These are phyloP conservation scores for Breynia disticha DNA, from an alignment of 441 rosid species.

Conservation along the genomic window DNA sequence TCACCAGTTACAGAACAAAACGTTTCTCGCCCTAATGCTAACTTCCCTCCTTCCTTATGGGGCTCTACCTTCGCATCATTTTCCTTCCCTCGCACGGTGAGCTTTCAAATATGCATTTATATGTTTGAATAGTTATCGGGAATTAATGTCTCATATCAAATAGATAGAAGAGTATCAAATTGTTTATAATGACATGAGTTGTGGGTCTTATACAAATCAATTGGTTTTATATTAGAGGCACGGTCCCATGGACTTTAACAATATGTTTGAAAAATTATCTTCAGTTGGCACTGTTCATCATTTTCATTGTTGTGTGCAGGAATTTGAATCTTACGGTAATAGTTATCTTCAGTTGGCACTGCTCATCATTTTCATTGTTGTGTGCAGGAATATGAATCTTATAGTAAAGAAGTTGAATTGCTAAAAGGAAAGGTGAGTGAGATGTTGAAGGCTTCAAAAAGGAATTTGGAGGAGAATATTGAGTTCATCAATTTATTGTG, in stretches of 20 bases:
- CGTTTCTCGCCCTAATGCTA: too few species aligned
- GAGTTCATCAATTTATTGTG: conserved; percentile 11
- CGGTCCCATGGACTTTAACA: too few species aligned
- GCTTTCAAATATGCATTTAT: not conserved
- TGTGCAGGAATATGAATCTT: conserved; percentile 12
- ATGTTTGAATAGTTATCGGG: not conserved
- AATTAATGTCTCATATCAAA: too few species aligned
- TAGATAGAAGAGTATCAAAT: too few species aligned
- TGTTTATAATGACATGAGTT: too few species aligned
- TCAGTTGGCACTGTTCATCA: too few species aligned
- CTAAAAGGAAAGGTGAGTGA: conserved; percentile 5
- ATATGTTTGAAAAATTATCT: too few species aligned
- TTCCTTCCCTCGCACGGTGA: not conserved
- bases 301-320: too few species aligned
- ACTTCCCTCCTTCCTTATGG: not conserved
- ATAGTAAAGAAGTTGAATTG: not conserved
- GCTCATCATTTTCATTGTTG: not conserved
- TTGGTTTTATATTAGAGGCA: too few species aligned
- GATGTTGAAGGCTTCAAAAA: not conserved
- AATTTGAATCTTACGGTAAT: too few species aligned
- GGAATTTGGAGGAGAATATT: conserved; percentile 4
- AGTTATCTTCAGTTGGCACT: not conserved
- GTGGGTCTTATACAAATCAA: too few species aligned
- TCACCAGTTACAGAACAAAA: too few species aligned
- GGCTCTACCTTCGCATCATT: not conserved